Conservation (phyloP, 441 rosid genomes). For the Sinapis alba region DNA sequence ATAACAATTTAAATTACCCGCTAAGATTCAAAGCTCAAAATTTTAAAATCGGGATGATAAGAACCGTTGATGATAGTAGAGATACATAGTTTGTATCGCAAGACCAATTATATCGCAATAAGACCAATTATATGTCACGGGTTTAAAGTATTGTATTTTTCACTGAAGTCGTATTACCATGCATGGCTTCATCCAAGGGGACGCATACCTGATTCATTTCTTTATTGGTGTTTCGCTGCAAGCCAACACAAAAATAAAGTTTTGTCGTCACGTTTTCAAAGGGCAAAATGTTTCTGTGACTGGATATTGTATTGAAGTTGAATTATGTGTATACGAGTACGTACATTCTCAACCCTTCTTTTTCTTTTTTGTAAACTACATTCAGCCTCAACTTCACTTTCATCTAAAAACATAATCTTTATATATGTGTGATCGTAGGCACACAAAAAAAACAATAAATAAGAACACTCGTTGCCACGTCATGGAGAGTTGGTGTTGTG, state of each 20-base stretch:
- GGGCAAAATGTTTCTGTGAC: no score
- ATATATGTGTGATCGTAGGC: no score
- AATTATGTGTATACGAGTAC: no score
- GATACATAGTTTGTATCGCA: not conserved
- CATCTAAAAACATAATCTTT: no score
- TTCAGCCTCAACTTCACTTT: no score
- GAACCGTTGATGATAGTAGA: not conserved
- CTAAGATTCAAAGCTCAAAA: not conserved
- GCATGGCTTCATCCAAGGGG: not conserved
- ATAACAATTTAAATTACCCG: not conserved
- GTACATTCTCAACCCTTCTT: no score
- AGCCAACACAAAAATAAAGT: not conserved
- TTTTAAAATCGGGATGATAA: not conserved
- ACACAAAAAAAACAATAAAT: no score
- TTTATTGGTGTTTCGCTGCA: not conserved
- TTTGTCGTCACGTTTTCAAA: no score
- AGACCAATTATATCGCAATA: not conserved
- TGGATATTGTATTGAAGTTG: no score
- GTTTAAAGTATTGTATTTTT: not conserved
- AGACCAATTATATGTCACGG: not conserved
- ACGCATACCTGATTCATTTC: not conserved
- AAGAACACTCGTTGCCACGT: no score
- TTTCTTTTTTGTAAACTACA: no score
- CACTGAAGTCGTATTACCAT: not conserved
- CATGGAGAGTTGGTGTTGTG: slow-evolving; percentile 81